A percentile compares a stretch with the other conserved stretches of the same genome.
phyloP scores from a whole-genome alignment of 2,329 filamentous ascomycete genomes.

The Fusarium piperis region DNA sequence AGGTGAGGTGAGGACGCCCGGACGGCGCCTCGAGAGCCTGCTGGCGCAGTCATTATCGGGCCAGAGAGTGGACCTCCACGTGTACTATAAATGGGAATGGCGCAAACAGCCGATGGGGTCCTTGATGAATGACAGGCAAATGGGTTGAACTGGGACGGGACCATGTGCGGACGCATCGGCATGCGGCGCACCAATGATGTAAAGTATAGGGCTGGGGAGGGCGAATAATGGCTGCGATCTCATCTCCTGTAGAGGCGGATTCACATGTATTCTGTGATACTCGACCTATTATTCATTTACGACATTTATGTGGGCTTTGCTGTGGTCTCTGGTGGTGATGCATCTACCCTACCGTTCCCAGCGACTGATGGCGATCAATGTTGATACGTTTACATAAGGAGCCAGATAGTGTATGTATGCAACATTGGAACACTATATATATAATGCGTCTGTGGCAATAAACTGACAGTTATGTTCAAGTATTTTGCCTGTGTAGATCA shows the following conservation, averaged over 20 bases:
- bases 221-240: conserved; percentile 43
- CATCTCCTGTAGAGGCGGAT: conserved; percentile 42
- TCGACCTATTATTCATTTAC: conserved; percentile 36
- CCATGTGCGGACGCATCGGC: conserved; percentile 34
- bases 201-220: conserved; percentile 38
- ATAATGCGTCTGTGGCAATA: background rate
- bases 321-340: background rate
- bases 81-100: conserved; percentile 46
- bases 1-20: conserved; percentile 20
- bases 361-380: background rate
- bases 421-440: background rate
- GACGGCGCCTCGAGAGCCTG: conserved; percentile 30
- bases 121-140: conserved; percentile 32
- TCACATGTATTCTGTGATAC: conserved; percentile 43
- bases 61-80: conserved; percentile 30
- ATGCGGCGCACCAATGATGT: conserved; percentile 38
- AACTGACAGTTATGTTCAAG: background rate
- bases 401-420: background rate
- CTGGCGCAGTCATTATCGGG: conserved; percentile 32
- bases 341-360: background rate
- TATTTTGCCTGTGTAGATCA: background rate
- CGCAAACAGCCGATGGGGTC: conserved; percentile 36
- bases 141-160: conserved; percentile 27
- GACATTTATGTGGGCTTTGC: conserved; percentile 32
- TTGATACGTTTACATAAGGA: background rate